Evolutionary conservation across 2,329 filamentous ascomycete genomes (phyloP), one percentile per base, ranked within the genome.

Genomic region (Trichophyton benhamiae): DNA sequence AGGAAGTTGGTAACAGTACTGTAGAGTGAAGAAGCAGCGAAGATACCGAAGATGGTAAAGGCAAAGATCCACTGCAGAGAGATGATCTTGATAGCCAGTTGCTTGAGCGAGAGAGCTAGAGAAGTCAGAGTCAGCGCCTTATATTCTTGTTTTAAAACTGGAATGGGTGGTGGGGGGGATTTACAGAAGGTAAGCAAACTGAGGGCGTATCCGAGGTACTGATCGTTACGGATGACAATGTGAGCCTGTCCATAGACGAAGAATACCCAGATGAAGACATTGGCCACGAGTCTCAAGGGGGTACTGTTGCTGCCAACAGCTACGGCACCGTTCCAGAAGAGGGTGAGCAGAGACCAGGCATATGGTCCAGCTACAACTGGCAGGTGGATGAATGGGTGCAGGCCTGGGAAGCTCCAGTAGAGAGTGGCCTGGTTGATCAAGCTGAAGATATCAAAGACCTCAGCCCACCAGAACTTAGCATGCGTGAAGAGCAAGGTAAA

Each of bases 11-110:
- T 68, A 11, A 67, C 65, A 2, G 73, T 72, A 48, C 73, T 68
- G 46, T 74, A 74, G 9, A 88, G 68, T 0, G 87, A 89, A 17
- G 83, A 75, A 20, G 91, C 72, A 71, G 94, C 87, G 27, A 55
- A 55, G 49, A 55, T 25, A 36, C 49, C 49, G 22, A 92, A 91
- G 72, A 95, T 90, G 64, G 84, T 79, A 70, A 95, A 94, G 38
- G 90, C 88, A 72, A 95, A 95, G 74, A 95, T 92, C 90, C 90
- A 95, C 76, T 96, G 91, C 65, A 95, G 79, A 5, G 89, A 88
- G 66, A 95, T 79, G 63, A 86, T 74, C 71, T 90, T 84, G 68
- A 82, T 80, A 58, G 85, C 77, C 76, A 95, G 85, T 73, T 96
- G 91, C 13, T 84, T 82, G 15, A 94, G 83, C 11, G 88, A 89